Evolutionary conservation across 805 yeast genomes (phyloP), one percentile per base, ranked within the genome.

Genomic region (Cyberlindnera amylophila): DNA sequence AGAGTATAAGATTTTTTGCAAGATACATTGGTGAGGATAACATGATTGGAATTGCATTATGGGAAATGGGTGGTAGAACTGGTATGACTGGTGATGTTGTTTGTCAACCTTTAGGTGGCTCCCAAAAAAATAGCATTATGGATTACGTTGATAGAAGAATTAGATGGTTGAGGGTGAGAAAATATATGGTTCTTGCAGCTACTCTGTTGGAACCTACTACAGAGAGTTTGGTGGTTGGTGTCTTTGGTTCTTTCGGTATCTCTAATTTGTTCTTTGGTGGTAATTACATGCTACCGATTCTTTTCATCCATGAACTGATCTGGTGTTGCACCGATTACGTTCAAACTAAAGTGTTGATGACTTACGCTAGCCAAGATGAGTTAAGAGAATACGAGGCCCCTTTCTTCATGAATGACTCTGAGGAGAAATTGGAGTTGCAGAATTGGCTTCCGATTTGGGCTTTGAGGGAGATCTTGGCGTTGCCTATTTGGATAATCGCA

Each of bases 21-120:
- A 69, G 79, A 43, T 89, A 82, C 59, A 88, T 88, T 55, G 96
- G 96, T 6, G 96, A 88, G 59, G 96, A 88, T 61, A 88, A 88
- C 61, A 85, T 87, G 95, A 88, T 88, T 48, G 95, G 86, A 5
- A 87, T 86, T 37, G 86, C 88, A 1, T 58, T 88, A 14, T 88
- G 96, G 96, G 78, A 79, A 38, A 52, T 44, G 18, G 81, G 85
- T 18, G 83, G 86, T 2, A 67, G 89, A 50, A 86, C 95, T 0
- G 89, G 83, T 0, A 69, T 87, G 71, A 81, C 91, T 1, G 79
- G 84, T 1, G 96, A 88, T 58, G 74, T 79, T 36, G 96, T 81
- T 1, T 64, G 86, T 4, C 96, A 88, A 58, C 96, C 96, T 0
- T 62, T 79, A 17, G 71, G 71, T 23, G 67, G 64, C 23, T 68